Base-by-base conservation (phyloP, 1,284 basidiomycete species). In the Marasmius oreades region DNA sequence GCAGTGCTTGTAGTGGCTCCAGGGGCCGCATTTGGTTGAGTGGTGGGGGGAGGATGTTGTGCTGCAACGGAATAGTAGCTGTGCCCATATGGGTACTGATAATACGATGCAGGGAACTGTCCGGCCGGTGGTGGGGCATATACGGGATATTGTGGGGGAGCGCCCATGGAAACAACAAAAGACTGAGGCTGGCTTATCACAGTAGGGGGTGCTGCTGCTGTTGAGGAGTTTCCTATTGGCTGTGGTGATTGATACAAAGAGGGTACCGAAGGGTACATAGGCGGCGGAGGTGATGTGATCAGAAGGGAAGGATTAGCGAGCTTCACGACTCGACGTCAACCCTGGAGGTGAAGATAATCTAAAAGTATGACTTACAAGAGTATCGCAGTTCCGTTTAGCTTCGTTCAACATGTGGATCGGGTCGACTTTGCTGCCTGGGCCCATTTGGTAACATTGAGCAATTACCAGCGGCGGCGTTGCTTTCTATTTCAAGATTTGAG, bases 401-500 rank as follows among this genome's bases (percentile, higher is more conserved):
- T 91, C 88, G 42, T 71, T 78, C 4, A 92, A 77, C 79, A 92
- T 83, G 53, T 72, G 71, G 45, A 92, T 65, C 10, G 89, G 90
- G 64, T 91, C 89, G 11, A 90, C 77, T 61, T 87, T 86, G 57
- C 74, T 79, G 7, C 76, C 75, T 11, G 85, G 81, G 10, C 84
- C 85, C 77, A 85, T 80, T 60, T 86, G 84, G 66, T 91, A 91
- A 65, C 86, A 89, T 67, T 92, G 89, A 2, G 87, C 83, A 39
- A 92, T 78, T 31, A 91, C 87, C 57, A 88, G 67, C 8, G 87
- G 81, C 43, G 85, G 78, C 0, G 90, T 85, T 50, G 75, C 85
- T 84, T 88, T 87, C 86, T 89, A 68, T 34, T 63, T 53, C 56
- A 54, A 55, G 36, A 20, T 55, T 55, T 55, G 61, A 45, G 61